Conservation (phyloP, 2,329 filamentous ascomycete genomes). For the Paramyrothecium roridum region DNA sequence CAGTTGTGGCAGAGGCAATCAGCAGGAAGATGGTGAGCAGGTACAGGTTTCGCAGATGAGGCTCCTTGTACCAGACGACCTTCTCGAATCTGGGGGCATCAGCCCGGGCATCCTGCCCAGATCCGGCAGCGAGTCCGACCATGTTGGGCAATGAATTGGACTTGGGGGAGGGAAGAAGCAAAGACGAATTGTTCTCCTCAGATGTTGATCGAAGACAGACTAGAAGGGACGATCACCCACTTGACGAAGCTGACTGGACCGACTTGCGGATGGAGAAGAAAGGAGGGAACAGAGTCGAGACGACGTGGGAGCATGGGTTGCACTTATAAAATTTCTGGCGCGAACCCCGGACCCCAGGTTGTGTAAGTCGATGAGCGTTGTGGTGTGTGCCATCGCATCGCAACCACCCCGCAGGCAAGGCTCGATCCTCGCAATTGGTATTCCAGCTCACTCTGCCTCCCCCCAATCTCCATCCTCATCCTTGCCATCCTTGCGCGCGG, state of each 20-base stretch:
- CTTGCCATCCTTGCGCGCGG: background rate
- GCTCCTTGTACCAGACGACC: conserved; percentile 55
- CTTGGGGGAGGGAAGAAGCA: background rate
- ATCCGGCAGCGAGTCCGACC: conserved; percentile 3
- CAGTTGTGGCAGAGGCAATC: conserved; percentile 58
- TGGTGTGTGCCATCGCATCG: background rate
- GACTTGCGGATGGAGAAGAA: background rate
- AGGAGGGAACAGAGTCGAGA: background rate
- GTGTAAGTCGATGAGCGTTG: background rate
- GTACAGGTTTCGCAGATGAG: conserved; percentile 55
- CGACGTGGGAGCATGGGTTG: background rate
- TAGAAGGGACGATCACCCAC: background rate
- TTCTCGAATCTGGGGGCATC: conserved; percentile 49
- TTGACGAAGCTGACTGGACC: background rate
- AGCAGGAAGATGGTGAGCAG: conserved; percentile 50
- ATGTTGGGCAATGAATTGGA: conserved; percentile 1
- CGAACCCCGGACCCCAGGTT: background rate
- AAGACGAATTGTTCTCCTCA: background rate
- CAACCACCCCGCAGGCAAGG: background rate
- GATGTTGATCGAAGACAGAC: background rate
- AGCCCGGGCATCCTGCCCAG: conserved; percentile 32
- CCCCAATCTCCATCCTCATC: too few species aligned
- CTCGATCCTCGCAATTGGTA: background rate
- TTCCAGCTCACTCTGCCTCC: background rate
- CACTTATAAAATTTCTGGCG: background rate